Evolutionary conservation across 352 stramenopile species (phyloP), one percentile per base, ranked within the genome.

Genomic region (Phytophthora hybrid): DNA sequence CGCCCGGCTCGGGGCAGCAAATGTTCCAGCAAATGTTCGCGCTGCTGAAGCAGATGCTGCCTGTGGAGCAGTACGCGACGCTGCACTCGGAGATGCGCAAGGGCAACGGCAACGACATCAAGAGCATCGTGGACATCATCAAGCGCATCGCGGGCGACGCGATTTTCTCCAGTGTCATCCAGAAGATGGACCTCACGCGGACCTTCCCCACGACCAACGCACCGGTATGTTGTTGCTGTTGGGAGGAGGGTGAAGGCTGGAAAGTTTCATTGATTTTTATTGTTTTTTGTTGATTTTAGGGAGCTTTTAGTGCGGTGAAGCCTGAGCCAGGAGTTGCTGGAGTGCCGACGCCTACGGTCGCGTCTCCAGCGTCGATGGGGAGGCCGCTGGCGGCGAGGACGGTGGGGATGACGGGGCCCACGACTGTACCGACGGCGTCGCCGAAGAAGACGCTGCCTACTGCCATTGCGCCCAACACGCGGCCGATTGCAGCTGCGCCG

Each of bases 11-110:
- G 6, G 88, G 88, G 0, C 86, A 95, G 70, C 85, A 95, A 80
- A 93, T 93, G 85, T 93, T 95, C 60, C 84, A 93, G 82, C 86
- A 95, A 78, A 95, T 93, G 88, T 95, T 95, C 60, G 88, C 86
- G 32, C 69, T 95, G 39, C 58, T 95, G 46, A 92, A 93, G 75
- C 86, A 95, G 68, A 93, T 93, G 86, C 79, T 95, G 51, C 87
- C 88, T 2, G 81, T 88, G n/a, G 86, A 95, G 66, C 86, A 95
- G 71, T 95, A 95, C 74, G 85, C 87, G 44, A 78, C 79, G 55
- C 79, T 95, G 59, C 87, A 95, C 70, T 88, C 83, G n/a, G 88
- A 95, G 76, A 92, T 93, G 84, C 74, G 85, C 56, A 93, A 93
- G 39, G 88, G 86, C 75, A 93, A 95, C 37, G 85, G 85, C 29